Evolutionary conservation across 1,284 basidiomycete species (phyloP).

Genomic region (Anthracocystis panici-leucophaei): DNA sequence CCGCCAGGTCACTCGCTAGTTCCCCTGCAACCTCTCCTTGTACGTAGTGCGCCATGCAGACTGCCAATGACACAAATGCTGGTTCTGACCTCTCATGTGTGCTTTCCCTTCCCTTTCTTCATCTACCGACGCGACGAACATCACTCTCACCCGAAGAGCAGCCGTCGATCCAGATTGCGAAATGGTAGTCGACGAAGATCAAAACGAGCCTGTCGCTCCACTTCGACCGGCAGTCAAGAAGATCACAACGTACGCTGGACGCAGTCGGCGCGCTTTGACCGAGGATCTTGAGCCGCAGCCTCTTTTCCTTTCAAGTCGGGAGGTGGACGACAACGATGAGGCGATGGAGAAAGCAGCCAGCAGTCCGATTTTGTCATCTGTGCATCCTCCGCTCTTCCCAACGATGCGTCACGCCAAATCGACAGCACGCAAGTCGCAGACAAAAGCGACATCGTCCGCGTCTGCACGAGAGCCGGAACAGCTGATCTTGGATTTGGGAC

Average conservation of each 20-base stretch:
- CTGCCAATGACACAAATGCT: slow-evolving; percentile 9
- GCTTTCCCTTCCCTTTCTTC: background rate
- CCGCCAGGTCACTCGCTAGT: slow-evolving; percentile 24
- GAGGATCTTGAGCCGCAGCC: slow-evolving; percentile 22
- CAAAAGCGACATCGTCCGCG: slow-evolving; percentile 11
- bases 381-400: slow-evolving; percentile 22
- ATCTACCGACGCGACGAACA: background rate
- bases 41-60: slow-evolving; percentile 41
- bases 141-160: slow-evolving; percentile 9
- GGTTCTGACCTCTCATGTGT: slow-evolving; percentile 21
- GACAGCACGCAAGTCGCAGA: slow-evolving; percentile 13
- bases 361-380: slow-evolving; percentile 34
- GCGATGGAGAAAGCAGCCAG: slow-evolving; percentile 25
- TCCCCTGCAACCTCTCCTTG: slow-evolving; percentile 27
- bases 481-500: slow-evolving; percentile 61
- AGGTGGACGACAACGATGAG: slow-evolving; percentile 19
- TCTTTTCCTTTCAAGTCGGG: background rate
- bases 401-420: slow-evolving; percentile 16
- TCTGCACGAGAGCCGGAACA: slow-evolving; percentile 46
- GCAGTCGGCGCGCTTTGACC: slow-evolving; percentile 40
- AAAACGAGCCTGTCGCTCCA: slow-evolving; percentile 1
- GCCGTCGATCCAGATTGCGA: slow-evolving; percentile 2
- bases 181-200: background rate
- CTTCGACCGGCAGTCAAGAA: slow-evolving; percentile 21
- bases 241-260: slow-evolving; percentile 44